Base-by-base conservation (phyloP, 371 early-diverging fungal species). In the Umbelopsis sp. region DNA sequence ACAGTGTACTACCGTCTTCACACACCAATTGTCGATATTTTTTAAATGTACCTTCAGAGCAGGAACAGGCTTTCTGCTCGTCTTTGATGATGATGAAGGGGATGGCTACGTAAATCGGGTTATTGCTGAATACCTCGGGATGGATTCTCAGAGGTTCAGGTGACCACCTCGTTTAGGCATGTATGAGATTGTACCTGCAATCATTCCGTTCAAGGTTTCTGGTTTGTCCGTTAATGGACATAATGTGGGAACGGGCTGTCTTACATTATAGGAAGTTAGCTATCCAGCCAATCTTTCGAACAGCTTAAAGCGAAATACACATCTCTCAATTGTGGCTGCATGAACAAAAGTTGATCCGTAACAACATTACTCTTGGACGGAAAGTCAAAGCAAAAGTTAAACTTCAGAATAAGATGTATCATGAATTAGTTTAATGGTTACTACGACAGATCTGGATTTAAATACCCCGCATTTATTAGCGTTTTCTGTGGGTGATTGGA, bases 181-280 rank as follows among this genome's bases (percentile, higher is more conserved):
- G n/a, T 35, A 35, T 11, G 57, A 11, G 16, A 14, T 35, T 18
- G 57, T 35, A 29, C 35, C 57, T 35, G 57, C 35, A 57, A 52
- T 14, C 35, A 1, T 57, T 29, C 57, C 57, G 57, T 29, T 35
- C 57, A 57, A 57, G 57, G 57, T 57, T 57, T 57, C 29, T 32
- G 35, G 37, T 57, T 57, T 57, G 57, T 57, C 57, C 57, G 57
- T 14, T 24, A 35, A n/a, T 16, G 12, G 35, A 57, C 57, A 57
- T 14, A 35, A 35, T 32, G 57, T 57, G 57, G 57, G 57, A 57
- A 57, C 57, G 35, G 32, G 29, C 22, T 57, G 22, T 29, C 29
- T 57, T 24, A 35, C 57, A 57, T 35, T 57, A 3, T 57, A 35
- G 32, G 57, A 57, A 35, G 35, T 35, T 35, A 57, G 35, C 14